Conservation (phyloP, 1,284 basidiomycete genomes). For the Neotropicomus parvogracilis region DNA sequence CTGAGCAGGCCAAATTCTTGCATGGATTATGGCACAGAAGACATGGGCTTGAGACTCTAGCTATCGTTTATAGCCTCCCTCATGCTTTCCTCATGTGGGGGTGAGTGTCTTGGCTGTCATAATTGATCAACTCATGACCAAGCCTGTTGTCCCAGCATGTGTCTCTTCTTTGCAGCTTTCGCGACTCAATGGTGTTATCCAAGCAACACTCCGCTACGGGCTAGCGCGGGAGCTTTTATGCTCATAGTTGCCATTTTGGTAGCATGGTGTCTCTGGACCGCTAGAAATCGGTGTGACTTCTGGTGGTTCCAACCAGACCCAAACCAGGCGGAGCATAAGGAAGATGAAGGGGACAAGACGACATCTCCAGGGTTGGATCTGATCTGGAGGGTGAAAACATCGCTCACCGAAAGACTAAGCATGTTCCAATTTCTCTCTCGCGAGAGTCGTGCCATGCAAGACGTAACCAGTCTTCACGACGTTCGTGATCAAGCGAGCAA, state of each 20-base stretch:
- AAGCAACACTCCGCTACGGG: not conserved
- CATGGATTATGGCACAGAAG: constrained; percentile 17
- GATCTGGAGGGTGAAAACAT: not conserved
- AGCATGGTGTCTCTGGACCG: constrained; percentile 26
- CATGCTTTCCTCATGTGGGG: constrained; percentile 40
- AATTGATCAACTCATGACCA: not conserved
- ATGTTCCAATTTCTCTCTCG: not conserved
- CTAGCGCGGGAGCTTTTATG: constrained; percentile 13
- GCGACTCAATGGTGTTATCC: constrained; percentile 24
- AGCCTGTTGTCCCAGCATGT: constrained; percentile 23
- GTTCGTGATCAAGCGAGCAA: not conserved
- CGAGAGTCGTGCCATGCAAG: constrained; percentile 10
- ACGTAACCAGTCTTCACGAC: not conserved
- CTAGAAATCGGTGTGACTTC: constrained; percentile 9
- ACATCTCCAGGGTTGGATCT: not conserved
- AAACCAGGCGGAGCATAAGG: not conserved
- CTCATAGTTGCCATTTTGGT: constrained; percentile 11
- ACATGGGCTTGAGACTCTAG: constrained; percentile 36
- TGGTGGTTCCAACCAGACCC: constrained; percentile 32
- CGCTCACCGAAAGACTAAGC: not conserved
- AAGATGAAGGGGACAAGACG: not conserved
- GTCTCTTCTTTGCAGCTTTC: constrained; percentile 31
- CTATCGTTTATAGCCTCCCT: constrained; percentile 38
- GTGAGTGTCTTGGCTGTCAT: constrained; percentile 25
- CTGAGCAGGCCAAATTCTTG: constrained; percentile 31